Evolutionary conservation across 2,329 filamentous ascomycete species (phyloP), one percentile per base, ranked within the genome.

Genomic region (Cladosporium sp.): DNA sequence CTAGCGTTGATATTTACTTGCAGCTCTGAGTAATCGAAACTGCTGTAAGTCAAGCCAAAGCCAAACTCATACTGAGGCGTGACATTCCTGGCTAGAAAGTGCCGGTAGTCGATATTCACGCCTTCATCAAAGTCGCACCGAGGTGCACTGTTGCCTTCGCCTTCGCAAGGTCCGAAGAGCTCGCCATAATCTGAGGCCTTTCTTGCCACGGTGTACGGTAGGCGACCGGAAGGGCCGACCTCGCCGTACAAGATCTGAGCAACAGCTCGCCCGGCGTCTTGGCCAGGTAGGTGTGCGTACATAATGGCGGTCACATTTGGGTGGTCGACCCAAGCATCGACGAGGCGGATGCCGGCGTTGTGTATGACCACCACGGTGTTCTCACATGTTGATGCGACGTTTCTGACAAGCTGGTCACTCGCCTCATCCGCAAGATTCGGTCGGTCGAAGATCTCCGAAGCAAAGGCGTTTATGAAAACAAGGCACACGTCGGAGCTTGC

Each of bases 361-460:
- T 86, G 82, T 4, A 85, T 72, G 1, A 84, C 70, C 0, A 85
- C 83, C 15, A 86, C 72, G 1, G 83, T 85, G 53, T 80, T 84
- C 54, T 70, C 72, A 64, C 82, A 86, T 18, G 72, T 70, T 7
- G 70, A 66, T 0, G 83, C 82, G 0, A 86, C 80, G 39, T 77
- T 73, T 1, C 67, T 67, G 38, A 85, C 74, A 0, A 85, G 67
- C 0, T 64, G 67, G 54, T 86, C 82, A 1, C 78, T 82, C 7
- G 64, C 61, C 1, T 59, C 46, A 45, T 73, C 67, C 1, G 62
- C 58, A 0, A 74, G 59, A 8, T 54, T 59, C 1, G 65, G 55
- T 0, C 71, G 61, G 48, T 73, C 71, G 45, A 56, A 66, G 0
- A 62, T 63, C 52, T 74, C 71, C 0, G 65, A 65, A 1, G 68